Base-by-base conservation (phyloP, 2,329 filamentous ascomycete species). In the Botrytis squamosa region DNA sequence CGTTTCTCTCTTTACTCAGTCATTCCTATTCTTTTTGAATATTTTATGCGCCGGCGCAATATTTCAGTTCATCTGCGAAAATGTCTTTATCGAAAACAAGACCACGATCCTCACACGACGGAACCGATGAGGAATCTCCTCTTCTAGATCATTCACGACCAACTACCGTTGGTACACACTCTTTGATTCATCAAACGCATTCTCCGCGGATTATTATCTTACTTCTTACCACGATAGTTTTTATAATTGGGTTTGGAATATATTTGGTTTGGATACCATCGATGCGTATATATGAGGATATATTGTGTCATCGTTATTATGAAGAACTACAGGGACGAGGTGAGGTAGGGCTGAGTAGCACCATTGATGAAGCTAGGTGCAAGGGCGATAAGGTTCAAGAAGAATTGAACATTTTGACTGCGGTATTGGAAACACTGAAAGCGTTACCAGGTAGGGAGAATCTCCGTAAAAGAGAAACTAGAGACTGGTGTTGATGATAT, bases 221-320 rank as follows among this genome's bases (percentile, higher is more conserved):
- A 67, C 75, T 84, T 29, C 73, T 83, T 16, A 79, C 80, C 22
- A 64, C 76, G 33, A 76, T 82, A 4, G 75, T 83, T 18, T 80
- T 84, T 60, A 42, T 82, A 22, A 74, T 78, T 4, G 75, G 78
- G 2, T 77, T 78, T 46, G 77, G 80, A 2, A 78, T 76, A n/a
- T 79, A 78, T 4, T 78, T 84, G 40, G 79, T 78, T 71, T 75
- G 73, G 14, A 80, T 84, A 40, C 81, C 83, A 25, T 75, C 77
- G 59, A 80, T 82, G 10, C 80, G 83, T 62, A 78, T 83, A 42
- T 81, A 80, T 59, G 83, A 84, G 74, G 82, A 84, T 75, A 81
- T 84, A 49, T 75, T 84, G 33, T 85, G 83, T 75, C 82, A 81
- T 71, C 81, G 83, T 70, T 84, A 83, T 72, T 81, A 79, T 69